Base-by-base conservation (phyloP, 1,284 basidiomycete genomes). In the Leccinum fuscescens region DNA sequence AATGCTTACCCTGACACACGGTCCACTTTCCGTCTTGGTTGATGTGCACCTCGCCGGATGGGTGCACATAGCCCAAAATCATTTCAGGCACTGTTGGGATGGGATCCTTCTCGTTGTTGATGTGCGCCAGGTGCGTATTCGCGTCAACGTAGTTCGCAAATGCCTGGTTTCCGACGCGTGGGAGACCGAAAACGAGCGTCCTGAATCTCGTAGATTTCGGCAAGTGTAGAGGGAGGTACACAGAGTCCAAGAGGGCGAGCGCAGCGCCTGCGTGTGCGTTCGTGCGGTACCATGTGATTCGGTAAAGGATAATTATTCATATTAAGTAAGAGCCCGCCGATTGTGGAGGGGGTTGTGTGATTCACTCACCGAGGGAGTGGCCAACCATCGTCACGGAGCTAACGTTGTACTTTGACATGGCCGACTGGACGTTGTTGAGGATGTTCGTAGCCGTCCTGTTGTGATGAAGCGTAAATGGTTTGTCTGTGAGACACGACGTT, bases 41-140 rank as follows among this genome's bases (percentile, higher is more conserved):
- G 54, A 86, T 86, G 59, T 86, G 86, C 11, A 82, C 74, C 69
- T 88, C 86, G 0, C 86, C 85, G 6, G 76, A 75, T 0, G 81
- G 77, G 60, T 88, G 86, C 37, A 74, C 74, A 73, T 75, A 88
- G 3, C 82, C 86, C 22, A 86, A 68, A 62, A 78, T 79, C 61
- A 63, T 74, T 7, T 79, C 82, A 61, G 83, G 84, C 0, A 82
- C 44, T 44, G 76, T 82, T 14, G 82, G 83, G 9, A 84, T 12
- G 6, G 46, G 20, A 22, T 49, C 46, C 8, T 49, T 49, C 22
- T 8, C 4, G 14, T 49, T 14, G 2, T 49, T 49, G 14, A 49
- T 24, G 7, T 49, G 46, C 12, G 22, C 15, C 12, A 49, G 20
- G 46, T 15, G 46, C 22, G 24, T 12, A 49, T 24, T 24, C 12